Percentiles rank a stretch among this genome's conserved stretches.
These are phyloP conservation scores for Leptomonas seymouri DNA, from an alignment of 208 protist species.

Conservation along the genomic window DNA sequence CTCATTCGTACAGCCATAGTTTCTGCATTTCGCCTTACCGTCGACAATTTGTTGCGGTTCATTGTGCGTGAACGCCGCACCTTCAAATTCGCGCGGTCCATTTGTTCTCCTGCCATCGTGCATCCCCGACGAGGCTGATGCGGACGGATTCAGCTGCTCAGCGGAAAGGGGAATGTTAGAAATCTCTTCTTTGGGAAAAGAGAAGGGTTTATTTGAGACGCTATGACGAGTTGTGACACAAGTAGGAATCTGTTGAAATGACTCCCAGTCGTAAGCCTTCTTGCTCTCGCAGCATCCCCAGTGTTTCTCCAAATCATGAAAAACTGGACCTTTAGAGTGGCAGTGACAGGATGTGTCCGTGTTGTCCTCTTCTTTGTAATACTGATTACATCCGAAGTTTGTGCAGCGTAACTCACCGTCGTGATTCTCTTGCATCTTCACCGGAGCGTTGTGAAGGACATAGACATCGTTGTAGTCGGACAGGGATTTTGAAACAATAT, in stretches of 20 bases:
- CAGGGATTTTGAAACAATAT: slow-evolving; percentile 45
- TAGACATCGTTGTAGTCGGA: slow-evolving; percentile 83
- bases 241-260: slow-evolving; percentile 72
- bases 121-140: not conserved
- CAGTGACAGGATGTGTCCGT: slow-evolving; percentile 64
- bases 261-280: slow-evolving; percentile 85
- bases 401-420: slow-evolving; percentile 67
- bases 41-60: slow-evolving; percentile 69
- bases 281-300: slow-evolving; percentile 76
- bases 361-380: slow-evolving; percentile 76
- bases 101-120: slow-evolving; percentile 33
- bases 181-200: slow-evolving; percentile 49
- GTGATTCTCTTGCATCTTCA: slow-evolving; percentile 14
- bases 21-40: slow-evolving; percentile 79
- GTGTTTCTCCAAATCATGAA: slow-evolving; percentile 87
- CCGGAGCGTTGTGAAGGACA: slow-evolving; percentile 48
- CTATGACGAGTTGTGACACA: slow-evolving; percentile 61
- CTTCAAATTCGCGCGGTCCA: slow-evolving; percentile 84
- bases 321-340: slow-evolving; percentile 73
- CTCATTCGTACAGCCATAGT: slow-evolving; percentile 78
- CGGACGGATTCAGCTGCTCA: slow-evolving; percentile 30
- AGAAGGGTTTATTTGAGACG: slow-evolving; percentile 53
- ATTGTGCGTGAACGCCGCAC: slow-evolving; percentile 34
- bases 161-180: slow-evolving; percentile 48
- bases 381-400: slow-evolving; percentile 80